Conservation (phyloP, 352 stramenopile genomes). For the Elongisporangium undulatum region DNA sequence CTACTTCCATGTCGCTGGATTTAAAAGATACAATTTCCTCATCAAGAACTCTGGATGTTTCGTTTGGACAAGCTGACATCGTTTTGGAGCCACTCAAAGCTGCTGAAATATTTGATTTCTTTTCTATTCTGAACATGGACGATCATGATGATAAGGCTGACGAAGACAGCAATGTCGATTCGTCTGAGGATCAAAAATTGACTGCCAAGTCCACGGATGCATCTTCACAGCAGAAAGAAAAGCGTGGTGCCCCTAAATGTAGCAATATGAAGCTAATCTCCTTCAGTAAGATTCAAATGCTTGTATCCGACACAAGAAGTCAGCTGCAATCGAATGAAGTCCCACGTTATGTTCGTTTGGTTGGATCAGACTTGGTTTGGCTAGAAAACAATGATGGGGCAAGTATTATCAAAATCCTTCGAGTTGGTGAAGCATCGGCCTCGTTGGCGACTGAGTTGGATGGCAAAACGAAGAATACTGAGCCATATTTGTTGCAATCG, state of each 20-base stretch:
- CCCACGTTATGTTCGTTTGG: background rate
- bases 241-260: background rate
- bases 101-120: slow-evolving; percentile 15
- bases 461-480: background rate
- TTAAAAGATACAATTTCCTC: background rate
- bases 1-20: background rate
- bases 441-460: slow-evolving; percentile 6
- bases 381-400: slow-evolving; percentile 6
- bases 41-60: slow-evolving; percentile 20
- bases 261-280: background rate
- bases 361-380: slow-evolving; percentile 21
- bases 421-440: slow-evolving; percentile 13
- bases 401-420: slow-evolving; percentile 7
- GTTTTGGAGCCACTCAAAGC: slow-evolving; percentile 23
- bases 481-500: slow-evolving; percentile 10
- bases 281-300: background rate
- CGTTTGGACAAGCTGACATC: slow-evolving; percentile 18
- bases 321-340: background rate
- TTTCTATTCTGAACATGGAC: background rate
- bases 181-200: background rate
- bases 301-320: background rate
- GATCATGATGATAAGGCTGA: background rate
- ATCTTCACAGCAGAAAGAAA: background rate
- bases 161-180: background rate
- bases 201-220: background rate